phyloP scores from a whole-genome alignment of 768 basidiomycete genomes.

The Boletus sp. region DNA sequence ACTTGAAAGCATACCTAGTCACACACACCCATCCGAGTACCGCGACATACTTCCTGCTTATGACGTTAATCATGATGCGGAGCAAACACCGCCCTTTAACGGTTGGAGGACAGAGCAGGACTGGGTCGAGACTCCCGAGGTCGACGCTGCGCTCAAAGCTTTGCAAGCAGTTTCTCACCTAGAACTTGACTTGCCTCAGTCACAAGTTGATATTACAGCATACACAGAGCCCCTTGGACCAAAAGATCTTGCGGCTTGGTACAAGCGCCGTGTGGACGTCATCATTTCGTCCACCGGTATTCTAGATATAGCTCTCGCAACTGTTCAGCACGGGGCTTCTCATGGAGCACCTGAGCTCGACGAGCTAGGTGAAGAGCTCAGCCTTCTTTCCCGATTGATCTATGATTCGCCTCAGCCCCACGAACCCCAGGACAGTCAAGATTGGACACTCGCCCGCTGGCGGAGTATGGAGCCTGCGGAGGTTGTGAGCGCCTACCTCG shows the following conservation, averaged over 20 bases:
- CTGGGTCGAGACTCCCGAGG: conserved; percentile 52
- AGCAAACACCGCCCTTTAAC: conserved; percentile 33
- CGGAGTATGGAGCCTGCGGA: conserved; percentile 58
- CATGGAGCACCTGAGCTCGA: conserved; percentile 77
- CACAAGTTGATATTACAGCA: conserved; percentile 6
- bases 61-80: conserved; percentile 47
- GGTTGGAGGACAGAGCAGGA: conserved; percentile 56
- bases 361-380: conserved; percentile 87
- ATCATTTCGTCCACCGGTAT: conserved; percentile 70
- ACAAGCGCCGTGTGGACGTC: conserved; percentile 57
- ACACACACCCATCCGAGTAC: conserved; percentile 63
- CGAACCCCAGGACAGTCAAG: conserved; percentile 44
- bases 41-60: conserved; percentile 61
- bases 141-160: conserved; percentile 41
- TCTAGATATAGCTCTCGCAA: conserved; percentile 73
- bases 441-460: conserved; percentile 82
- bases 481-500: conserved; percentile 74
- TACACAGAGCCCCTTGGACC: conserved; percentile 10
- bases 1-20: conserved; percentile 72
- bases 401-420: conserved; percentile 67
- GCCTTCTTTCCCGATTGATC: conserved; percentile 79
- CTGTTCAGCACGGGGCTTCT: conserved; percentile 85
- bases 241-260: conserved; percentile 67
- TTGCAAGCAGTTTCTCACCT: conserved; percentile 19
- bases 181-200: conserved; percentile 12